These are phyloP conservation scores for Sphagnurus paluster DNA, from an alignment of 1,284 basidiomycete species.

Conservation along the genomic window DNA sequence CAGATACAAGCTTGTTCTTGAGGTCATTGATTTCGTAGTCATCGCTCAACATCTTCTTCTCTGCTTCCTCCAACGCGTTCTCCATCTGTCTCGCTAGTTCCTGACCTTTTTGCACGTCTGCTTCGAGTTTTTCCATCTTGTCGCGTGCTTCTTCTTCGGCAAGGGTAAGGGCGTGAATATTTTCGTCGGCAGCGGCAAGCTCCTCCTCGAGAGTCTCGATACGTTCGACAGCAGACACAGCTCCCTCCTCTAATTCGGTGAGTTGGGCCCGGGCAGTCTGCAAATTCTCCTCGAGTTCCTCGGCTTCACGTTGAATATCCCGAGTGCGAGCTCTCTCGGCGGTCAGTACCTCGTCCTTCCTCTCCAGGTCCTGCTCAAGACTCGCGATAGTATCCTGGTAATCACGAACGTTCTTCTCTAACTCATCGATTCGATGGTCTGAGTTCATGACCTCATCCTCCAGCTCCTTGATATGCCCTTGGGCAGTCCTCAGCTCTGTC, in stretches of 20 bases:
- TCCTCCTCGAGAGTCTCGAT: constrained; percentile 55
- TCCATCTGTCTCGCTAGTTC: constrained; percentile 67
- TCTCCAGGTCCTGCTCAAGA: constrained; percentile 39
- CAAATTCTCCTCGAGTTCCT: constrained; percentile 38
- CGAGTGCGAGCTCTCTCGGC: constrained; percentile 28
- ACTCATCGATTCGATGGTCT: constrained; percentile 48
- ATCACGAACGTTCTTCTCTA: constrained; percentile 54
- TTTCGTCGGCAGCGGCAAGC: constrained; percentile 45
- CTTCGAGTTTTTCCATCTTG: constrained; percentile 51
- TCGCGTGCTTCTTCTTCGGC: constrained; percentile 49
- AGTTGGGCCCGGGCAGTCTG: constrained; percentile 47
- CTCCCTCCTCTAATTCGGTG: constrained; percentile 57
- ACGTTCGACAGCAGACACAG: constrained; percentile 42
- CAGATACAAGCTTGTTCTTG: constrained; percentile 47
- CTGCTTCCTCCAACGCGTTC: constrained; percentile 68
- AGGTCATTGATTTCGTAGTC: constrained; percentile 54
- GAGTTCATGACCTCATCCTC: constrained; percentile 53
- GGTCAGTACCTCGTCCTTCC: constrained; percentile 37
- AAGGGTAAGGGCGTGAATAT: constrained; percentile 42
- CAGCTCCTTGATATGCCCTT: constrained; percentile 52
- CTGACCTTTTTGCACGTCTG: constrained; percentile 48
- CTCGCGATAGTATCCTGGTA: constrained; percentile 43
- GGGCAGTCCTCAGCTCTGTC: constrained; percentile 57
- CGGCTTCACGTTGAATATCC: constrained; percentile 30
- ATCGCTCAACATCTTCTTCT: constrained; percentile 63